These are phyloP conservation scores for Pichia cabralensis DNA, from an alignment of 805 yeast species.

Conservation along the genomic window DNA sequence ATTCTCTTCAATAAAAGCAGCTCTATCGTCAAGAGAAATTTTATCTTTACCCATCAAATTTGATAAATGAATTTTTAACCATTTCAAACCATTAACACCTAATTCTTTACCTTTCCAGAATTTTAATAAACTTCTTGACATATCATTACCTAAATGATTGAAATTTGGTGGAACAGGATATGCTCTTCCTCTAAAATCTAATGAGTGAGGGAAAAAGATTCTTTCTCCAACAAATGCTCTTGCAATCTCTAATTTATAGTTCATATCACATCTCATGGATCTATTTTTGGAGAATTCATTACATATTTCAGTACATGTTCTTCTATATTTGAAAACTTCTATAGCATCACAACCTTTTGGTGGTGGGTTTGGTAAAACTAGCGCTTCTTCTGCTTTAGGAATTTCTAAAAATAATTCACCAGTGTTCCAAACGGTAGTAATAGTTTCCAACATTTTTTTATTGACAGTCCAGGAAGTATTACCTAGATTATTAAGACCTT, in stretches of 20 bases:
- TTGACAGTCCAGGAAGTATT: conserved; percentile 90
- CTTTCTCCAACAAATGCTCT: conserved; percentile 79
- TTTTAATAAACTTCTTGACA: conserved; percentile 58
- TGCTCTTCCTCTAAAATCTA: conserved; percentile 79
- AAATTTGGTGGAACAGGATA: conserved; percentile 75
- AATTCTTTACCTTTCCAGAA: conserved; percentile 71
- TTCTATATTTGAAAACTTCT: conserved; percentile 58
- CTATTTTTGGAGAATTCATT: conserved; percentile 57
- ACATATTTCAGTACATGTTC: conserved; percentile 44
- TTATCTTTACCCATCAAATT: conserved; percentile 71
- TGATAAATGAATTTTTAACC: conserved; percentile 71
- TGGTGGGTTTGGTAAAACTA: conserved; percentile 47
- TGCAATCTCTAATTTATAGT: conserved; percentile 91
- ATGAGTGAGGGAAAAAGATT: conserved; percentile 69
- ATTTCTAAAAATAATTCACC: conserved; percentile 69
- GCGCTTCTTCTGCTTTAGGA: conserved; percentile 40
- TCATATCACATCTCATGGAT: conserved; percentile 88
- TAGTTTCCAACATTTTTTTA: conserved; percentile 51
- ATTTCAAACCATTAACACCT: conserved; percentile 54
- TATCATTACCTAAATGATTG: conserved; percentile 72
- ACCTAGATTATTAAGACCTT: conserved; percentile 81
- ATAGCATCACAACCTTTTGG: conserved; percentile 61
- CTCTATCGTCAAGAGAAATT: conserved; percentile 55
- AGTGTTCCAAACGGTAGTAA: conserved; percentile 78
- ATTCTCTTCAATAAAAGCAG: conserved; percentile 46